These are phyloP conservation scores for Aspergillus sp. DNA, from an alignment of 2,329 filamentous ascomycete species.

Conservation along the genomic window DNA sequence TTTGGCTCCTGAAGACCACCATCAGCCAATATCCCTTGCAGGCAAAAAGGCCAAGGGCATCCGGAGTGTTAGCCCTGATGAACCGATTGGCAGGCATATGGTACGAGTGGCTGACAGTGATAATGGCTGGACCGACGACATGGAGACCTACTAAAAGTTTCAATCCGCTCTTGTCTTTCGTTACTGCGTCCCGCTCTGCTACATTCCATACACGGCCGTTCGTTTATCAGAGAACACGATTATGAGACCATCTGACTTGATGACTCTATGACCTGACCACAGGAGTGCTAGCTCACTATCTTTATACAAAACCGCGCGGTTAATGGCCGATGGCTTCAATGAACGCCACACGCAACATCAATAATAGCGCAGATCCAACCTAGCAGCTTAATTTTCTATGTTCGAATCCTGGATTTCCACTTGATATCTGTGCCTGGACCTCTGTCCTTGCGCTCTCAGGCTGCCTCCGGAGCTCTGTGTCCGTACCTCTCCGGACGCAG, in stretches of 20 bases:
- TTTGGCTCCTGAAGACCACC: conserved; percentile 44
- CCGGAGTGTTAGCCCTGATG: conserved; percentile 46
- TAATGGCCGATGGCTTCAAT: conserved; percentile 12
- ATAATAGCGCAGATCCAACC: conserved; percentile 3
- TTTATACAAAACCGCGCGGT: background rate
- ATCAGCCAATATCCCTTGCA: conserved; percentile 26
- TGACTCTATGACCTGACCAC: conserved; percentile 28
- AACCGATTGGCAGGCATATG: conserved; percentile 42
- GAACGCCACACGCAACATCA: conserved; percentile 6
- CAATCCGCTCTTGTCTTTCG: background rate
- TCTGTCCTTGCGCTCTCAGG: background rate
- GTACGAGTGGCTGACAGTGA: conserved; percentile 52
- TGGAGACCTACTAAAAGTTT: conserved; percentile 40
- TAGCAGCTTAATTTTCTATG: conserved; percentile 23
- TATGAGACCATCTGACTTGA: conserved; percentile 24
- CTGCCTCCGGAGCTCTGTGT: background rate
- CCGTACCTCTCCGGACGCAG: background rate
- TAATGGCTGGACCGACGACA: conserved; percentile 55
- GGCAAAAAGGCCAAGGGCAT: conserved; percentile 49
- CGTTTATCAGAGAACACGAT: conserved; percentile 20
- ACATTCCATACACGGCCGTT: conserved; percentile 11
- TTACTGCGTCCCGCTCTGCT: conserved; percentile 8
- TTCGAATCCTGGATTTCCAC: conserved; percentile 33
- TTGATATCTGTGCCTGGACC: conserved; percentile 21
- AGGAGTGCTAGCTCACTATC: conserved; percentile 13